Conservation (phyloP, 352 stramenopile species). For the Thalassiosira mediterranea region DNA sequence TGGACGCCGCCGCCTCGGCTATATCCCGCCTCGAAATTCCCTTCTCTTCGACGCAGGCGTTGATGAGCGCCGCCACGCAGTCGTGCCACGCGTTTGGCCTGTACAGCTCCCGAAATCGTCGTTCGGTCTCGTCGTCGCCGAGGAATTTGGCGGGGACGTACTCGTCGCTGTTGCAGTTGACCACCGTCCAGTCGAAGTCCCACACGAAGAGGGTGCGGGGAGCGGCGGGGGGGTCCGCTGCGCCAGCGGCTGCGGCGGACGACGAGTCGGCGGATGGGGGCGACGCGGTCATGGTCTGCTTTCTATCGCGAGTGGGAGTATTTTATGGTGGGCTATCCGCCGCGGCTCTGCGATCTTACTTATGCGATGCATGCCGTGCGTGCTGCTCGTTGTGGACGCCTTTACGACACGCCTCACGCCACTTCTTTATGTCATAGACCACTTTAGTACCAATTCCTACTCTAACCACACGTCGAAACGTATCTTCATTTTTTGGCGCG, state of each 20-base stretch:
- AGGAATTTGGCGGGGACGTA: conserved; percentile 65
- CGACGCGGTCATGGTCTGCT: background rate
- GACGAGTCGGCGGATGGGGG: background rate
- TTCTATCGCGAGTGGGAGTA: too few species aligned
- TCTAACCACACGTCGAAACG: too few species aligned
- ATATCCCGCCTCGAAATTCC: conserved; percentile 28
- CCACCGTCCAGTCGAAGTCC: conserved; percentile 59
- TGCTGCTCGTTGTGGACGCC: too few species aligned
- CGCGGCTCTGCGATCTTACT: too few species aligned
- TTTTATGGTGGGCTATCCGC: too few species aligned
- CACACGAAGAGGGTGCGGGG: conserved; percentile 43
- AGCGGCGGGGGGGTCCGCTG: background rate
- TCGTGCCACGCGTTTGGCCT: conserved; percentile 41
- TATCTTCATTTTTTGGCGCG: too few species aligned
- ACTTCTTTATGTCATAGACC: too few species aligned
- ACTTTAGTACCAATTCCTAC: too few species aligned
- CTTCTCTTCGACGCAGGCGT: conserved; percentile 22
- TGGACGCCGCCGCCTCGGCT: conserved; percentile 20
- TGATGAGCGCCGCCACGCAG: conserved; percentile 35
- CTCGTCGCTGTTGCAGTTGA: conserved; percentile 58
- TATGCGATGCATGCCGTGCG: too few species aligned
- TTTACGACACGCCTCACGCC: too few species aligned
- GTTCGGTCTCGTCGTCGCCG: conserved; percentile 33
- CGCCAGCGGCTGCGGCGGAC: background rate
- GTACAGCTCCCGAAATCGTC: conserved; percentile 10